phyloP scores from a whole-genome alignment of 345 rosid species.

The Trapa bicornis region DNA sequence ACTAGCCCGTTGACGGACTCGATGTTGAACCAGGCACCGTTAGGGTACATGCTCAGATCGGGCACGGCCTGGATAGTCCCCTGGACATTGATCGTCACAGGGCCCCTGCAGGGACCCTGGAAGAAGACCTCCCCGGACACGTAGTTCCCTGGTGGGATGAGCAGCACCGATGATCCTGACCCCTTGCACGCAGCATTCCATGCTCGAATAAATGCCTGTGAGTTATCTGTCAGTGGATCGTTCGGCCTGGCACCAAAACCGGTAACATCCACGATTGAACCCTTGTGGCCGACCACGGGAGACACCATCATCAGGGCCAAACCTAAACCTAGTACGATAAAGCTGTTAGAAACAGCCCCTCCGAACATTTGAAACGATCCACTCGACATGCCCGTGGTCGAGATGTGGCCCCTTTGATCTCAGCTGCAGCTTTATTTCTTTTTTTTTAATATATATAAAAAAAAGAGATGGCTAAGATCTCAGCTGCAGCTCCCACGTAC shows the following conservation, averaged over 20 bases:
- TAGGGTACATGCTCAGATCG: constrained; percentile 19
- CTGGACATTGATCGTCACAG: constrained; percentile 25
- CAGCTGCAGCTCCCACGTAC: no score
- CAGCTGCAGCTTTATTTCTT: neutral
- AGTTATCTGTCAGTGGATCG: constrained; percentile 18
- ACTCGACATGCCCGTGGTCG: neutral
- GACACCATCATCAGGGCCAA: constrained; percentile 4
- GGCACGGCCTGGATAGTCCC: constrained; percentile 37
- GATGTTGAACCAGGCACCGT: constrained; percentile 32
- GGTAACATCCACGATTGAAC: constrained; percentile 28
- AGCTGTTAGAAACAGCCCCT: neutral
- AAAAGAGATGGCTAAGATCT: no score
- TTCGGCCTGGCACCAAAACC: constrained; percentile 30
- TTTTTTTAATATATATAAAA: no score
- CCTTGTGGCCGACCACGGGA: neutral
- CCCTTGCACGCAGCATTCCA: constrained; percentile 45
- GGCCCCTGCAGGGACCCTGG: constrained; percentile 43
- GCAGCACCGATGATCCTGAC: constrained; percentile 28
- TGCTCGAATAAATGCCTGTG: constrained; percentile 33
- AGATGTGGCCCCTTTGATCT: neutral
- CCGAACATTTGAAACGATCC: neutral
- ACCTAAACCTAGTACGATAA: constrained; percentile 3
- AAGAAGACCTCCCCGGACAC: constrained; percentile 31
- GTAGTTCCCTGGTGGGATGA: constrained; percentile 36
- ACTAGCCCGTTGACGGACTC: constrained; percentile 28